phyloP scores from a whole-genome alignment of 169 alveolate genomes.

The Cryptosporidium felis region DNA sequence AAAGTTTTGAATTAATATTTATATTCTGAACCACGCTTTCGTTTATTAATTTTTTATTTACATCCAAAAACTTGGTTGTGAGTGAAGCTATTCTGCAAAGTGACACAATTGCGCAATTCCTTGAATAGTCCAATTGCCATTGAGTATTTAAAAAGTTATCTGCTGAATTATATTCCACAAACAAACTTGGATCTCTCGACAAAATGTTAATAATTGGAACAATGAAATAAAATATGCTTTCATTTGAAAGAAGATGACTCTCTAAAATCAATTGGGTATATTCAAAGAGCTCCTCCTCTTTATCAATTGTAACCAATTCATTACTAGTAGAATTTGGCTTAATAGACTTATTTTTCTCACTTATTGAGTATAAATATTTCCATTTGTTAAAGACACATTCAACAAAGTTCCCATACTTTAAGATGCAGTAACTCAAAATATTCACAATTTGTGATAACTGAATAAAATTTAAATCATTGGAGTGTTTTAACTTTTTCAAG shows the following conservation, averaged over 20 bases:
- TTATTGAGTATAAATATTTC: slow-evolving; percentile 23
- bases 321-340: background rate
- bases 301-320: background rate
- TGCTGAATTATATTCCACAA: background rate
- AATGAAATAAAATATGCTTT: slow-evolving; percentile 17
- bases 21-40: background rate
- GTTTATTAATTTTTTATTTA: background rate
- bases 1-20: slow-evolving; percentile 3
- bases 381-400: slow-evolving; percentile 32
- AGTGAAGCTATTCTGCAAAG: slow-evolving; percentile 16
- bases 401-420: slow-evolving; percentile 38
- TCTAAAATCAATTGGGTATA: slow-evolving; percentile 18
- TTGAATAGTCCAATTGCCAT: slow-evolving; percentile 65
- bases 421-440: slow-evolving; percentile 3
- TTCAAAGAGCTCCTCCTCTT: slow-evolving; percentile 47
- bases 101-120: slow-evolving; percentile 39
- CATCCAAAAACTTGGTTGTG: slow-evolving; percentile 4
- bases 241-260: background rate
- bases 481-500: background rate
- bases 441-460: slow-evolving; percentile 5
- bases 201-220: slow-evolving; percentile 52
- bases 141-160: background rate
- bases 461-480: slow-evolving; percentile 10
- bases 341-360: background rate
- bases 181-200: slow-evolving; percentile 28